Conservation (phyloP, 2,329 filamentous ascomycete species). For the Phaeomoniella chlamydospora region DNA sequence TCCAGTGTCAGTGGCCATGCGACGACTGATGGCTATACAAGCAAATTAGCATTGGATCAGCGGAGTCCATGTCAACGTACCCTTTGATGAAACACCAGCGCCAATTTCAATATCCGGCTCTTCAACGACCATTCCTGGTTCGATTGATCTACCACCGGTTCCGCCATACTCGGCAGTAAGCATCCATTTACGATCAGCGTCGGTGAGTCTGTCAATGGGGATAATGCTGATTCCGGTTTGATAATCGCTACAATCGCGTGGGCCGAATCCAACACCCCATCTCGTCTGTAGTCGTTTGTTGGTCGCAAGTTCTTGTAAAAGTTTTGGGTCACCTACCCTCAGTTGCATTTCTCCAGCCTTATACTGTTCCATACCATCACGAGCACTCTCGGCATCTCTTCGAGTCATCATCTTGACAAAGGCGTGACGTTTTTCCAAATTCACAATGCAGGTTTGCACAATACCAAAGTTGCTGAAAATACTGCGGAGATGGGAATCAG, state of each 20-base stretch:
- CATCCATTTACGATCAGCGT: constrained; percentile 96
- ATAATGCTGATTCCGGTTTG: constrained; percentile 83
- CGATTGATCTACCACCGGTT: constrained; percentile 69
- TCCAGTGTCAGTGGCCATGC: constrained; percentile 35
- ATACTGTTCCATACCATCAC: constrained; percentile 72
- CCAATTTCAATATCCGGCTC: constrained; percentile 98
- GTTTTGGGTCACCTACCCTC: constrained; percentile 37
- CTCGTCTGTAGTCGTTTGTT: constrained; percentile 47
- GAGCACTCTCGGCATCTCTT: constrained; percentile 67
- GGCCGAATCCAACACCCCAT: constrained; percentile 96
- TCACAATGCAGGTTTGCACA: constrained; percentile 96
- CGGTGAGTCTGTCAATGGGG: constrained; percentile 80
- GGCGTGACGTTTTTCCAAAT: constrained; percentile 93
- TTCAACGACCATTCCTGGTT: constrained; percentile 76
- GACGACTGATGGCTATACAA: constrained; percentile 31
- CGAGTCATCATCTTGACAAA: constrained; percentile 98
- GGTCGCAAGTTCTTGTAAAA: neutral
- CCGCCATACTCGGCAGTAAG: constrained; percentile 85
- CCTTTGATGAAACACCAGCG: constrained; percentile 91
- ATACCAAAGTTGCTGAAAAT: constrained; percentile 72
- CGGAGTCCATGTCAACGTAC: constrained; percentile 16
- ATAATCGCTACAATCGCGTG: constrained; percentile 94
- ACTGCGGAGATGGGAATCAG: constrained; percentile 65
- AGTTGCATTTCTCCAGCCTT: constrained; percentile 59
- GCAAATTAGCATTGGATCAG: constrained; percentile 1